Base-by-base conservation (phyloP, 2,329 filamentous ascomycete genomes). In the Aspergillus sp. region DNA sequence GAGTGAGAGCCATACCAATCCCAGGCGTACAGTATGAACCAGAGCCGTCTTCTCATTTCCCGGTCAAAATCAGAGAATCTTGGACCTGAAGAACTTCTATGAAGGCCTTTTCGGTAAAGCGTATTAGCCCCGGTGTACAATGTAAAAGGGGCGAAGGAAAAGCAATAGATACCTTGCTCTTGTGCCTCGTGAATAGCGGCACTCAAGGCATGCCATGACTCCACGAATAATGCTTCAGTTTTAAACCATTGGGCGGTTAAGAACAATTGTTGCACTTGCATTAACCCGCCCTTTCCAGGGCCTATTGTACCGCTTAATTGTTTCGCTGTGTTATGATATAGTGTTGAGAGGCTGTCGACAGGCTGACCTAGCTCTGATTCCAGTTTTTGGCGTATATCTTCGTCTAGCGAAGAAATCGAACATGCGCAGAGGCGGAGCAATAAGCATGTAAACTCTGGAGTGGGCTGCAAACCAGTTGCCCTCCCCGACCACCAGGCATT, bases 251-350 rank as follows among this genome's bases (percentile, higher is more conserved):
- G 70, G 2, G 76, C 74, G 20, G 74, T 78, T 3, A 81, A 60
- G 53, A 82, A 81, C n/a, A 79, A 68, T 61, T 82, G 80, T 62
- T 82, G 80, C 2, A 82, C 76, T 15, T 81, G 76, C 36, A 71
- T 66, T 6, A 81, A 64, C 3, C 78, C 75, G 1, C 77, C 78
- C 50, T 74, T 74, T 0, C 78, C 78, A 1, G 78, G 75, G 3
- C 71, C 52, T 39, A 81, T 78, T 20, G 70, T 76, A 34, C 67
- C 64, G 55, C 76, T 78, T 9, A 82, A 64, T 56, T 74, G 72
- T 47, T 77, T 75, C 9, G 79, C 79, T 6, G 78, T 73, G 42
- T 64, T 60, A 36, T 79, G 73, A 59, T 80, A 76, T 4, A 73
- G 71, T 32, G 76, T 71, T 2, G 77, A 76, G 15, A 81, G 66